phyloP scores from a whole-genome alignment of 1,139 yeast genomes.

The Taphrina wiesneri region DNA sequence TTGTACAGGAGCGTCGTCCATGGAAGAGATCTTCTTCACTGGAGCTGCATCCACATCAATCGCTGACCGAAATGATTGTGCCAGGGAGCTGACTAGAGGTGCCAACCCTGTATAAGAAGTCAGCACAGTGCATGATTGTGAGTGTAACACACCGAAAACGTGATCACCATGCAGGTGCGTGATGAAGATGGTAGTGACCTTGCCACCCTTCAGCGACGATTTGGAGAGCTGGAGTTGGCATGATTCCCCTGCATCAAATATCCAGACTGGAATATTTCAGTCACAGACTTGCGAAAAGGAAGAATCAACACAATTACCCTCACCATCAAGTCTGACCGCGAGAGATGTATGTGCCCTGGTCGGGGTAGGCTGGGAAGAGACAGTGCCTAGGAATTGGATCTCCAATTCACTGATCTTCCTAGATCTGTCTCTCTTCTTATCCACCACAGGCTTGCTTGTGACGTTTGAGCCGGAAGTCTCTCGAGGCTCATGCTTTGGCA shows the following conservation, averaged over 20 bases:
- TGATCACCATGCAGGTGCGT: conserved; percentile 35
- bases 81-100: conserved; percentile 20
- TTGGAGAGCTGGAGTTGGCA: conserved; percentile 20
- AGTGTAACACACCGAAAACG: conserved; percentile 7
- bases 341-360: conserved; percentile 31
- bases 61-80: neutral
- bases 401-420: conserved; percentile 9
- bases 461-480: neutral
- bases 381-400: conserved; percentile 28
- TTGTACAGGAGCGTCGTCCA: conserved; percentile 14
- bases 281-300: neutral
- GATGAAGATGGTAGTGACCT: conserved; percentile 23
- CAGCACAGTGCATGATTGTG: neutral
- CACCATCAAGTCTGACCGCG: conserved; percentile 25
- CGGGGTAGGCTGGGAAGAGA: conserved; percentile 28
- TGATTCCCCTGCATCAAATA: conserved; percentile 32
- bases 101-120: conserved; percentile 8
- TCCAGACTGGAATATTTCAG: conserved; percentile 6
- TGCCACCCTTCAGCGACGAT: conserved; percentile 15
- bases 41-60: neutral
- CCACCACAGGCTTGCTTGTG: neutral
- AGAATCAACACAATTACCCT: neutral
- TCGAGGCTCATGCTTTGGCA: conserved; percentile 1
- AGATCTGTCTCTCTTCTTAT: neutral
- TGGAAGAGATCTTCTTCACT: neutral